Evolutionary conservation across 78 protist species (phyloP).

Genomic region (Carpediemonas membranifera): DNA sequence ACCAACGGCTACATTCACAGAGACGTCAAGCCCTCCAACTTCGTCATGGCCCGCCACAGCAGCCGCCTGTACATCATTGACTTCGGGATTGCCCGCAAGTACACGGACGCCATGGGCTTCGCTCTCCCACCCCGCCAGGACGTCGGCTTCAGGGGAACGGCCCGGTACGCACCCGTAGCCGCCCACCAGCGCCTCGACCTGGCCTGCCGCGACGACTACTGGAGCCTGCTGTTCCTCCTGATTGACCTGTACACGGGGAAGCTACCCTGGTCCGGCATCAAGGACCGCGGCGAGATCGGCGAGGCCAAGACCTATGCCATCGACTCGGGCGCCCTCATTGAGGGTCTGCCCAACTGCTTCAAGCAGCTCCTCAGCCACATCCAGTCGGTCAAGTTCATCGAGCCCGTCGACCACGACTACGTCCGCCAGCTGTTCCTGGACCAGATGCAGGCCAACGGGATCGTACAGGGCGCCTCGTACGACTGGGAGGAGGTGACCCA

Average conservation of each 20-base stretch:
- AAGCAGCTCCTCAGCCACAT: neutral
- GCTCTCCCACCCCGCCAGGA: neutral
- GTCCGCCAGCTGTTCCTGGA: too few species aligned
- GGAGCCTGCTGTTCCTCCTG: neutral
- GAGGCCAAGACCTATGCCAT: neutral
- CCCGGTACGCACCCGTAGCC: neutral
- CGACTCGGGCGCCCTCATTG: neutral
- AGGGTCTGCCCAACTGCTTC: neutral
- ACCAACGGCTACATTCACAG: conserved; percentile 46
- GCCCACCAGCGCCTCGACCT: neutral
- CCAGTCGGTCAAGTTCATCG: too few species aligned
- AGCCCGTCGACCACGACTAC: too few species aligned
- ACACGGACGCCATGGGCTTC: neutral
- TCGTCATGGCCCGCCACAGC: neutral
- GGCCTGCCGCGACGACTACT: neutral
- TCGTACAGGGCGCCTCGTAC: too few species aligned
- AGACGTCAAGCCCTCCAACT: conserved; percentile 27
- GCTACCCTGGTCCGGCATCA: neutral
- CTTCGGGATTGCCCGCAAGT: neutral
- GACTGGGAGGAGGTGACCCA: too few species aligned
- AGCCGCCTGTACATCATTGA: neutral
- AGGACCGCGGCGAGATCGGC: neutral
- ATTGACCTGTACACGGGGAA: conserved; percentile 1
- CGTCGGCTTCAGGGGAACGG: neutral
- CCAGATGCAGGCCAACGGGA: too few species aligned